Base-by-base conservation (phyloP, 139 green algal genomes). In the Microglena sp. region DNA sequence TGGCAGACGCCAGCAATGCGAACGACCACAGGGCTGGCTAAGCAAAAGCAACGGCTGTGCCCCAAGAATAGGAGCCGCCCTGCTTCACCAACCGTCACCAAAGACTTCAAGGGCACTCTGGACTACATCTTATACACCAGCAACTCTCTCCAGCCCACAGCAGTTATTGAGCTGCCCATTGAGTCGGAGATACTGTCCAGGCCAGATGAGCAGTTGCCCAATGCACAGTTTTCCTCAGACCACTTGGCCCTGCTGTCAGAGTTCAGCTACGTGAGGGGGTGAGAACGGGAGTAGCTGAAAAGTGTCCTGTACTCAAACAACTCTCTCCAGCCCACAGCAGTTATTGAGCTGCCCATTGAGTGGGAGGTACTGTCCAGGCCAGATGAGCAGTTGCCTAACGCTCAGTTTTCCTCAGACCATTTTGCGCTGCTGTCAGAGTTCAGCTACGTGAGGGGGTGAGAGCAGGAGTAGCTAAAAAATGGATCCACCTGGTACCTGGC, bases 71-170 rank as follows among this genome's bases (percentile, higher is more conserved):
- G n/a, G n/a, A n/a, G n/a, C n/a, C n/a, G n/a, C n/a, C n/a, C n/a
- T n/a, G n/a, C n/a, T n/a, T n/a, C n/a, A n/a, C n/a, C n/a, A n/a
- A n/a, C n/a, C n/a, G 70, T 88, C 66, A 82, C 80, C 33, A 76
- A 82, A 55, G 84, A 95, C 69, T 97, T 97, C 75, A 83, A 84
- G 55, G 92, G 89, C 43, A 96, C 92, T 8, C 82, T 98, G 67
- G 92, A 98, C 79, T 98, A 97, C 83, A 85, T 97, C 54, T 85
- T 96, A 56, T 97, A 94, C 84, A 96, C 88, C 56, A 64, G 2
- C 44, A 32, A 6, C 35, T 18, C 44, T 1, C 76, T 94, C 55
- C 73, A 80, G 71, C 88, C 91, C 27, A 71, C 77, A 4, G 79
- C 77, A 1, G 65, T 92, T 64, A 77, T 97, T 59, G 92, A 97